Evolutionary conservation across 176 grass and related monocot species (phyloP).

Genomic region (Carex scoparia): DNA sequence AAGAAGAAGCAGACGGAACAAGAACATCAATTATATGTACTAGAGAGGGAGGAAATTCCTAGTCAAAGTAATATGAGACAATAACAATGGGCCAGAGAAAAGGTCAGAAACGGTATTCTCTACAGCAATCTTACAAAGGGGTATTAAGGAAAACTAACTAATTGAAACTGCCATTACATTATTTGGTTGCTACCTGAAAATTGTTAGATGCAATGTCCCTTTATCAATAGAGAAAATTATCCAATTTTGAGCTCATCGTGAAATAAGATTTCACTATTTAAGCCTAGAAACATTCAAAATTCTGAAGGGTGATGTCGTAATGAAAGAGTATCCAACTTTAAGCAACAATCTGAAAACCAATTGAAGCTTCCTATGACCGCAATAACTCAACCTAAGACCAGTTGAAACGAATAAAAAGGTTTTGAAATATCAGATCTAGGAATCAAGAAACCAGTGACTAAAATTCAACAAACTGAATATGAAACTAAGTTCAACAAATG

Average conservation of each 20-base stretch:
- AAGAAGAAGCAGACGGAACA: too few species aligned
- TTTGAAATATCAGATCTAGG: slow-evolving; percentile 9
- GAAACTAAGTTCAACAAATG: background rate
- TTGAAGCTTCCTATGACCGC: background rate
- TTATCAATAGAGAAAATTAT: background rate
- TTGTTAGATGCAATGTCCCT: background rate
- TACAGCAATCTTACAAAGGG: background rate
- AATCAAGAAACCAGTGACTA: background rate
- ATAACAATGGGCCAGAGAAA: background rate
- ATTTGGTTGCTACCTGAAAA: background rate
- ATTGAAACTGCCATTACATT: background rate
- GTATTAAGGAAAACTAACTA: background rate
- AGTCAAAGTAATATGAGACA: background rate
- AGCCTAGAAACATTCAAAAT: background rate
- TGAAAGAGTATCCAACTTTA: background rate
- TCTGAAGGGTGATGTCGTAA: background rate
- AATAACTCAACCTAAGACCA: background rate
- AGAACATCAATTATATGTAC: too few species aligned
- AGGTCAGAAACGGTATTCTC: background rate
- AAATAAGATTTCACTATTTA: background rate
- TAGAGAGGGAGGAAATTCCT: too few species aligned
- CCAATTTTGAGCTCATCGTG: background rate
- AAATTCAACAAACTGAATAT: background rate
- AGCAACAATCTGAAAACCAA: background rate
- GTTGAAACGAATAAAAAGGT: background rate